Evolutionary conservation across 148 eudicot species (phyloP).

Genomic region (Fallopia convolvulus): DNA sequence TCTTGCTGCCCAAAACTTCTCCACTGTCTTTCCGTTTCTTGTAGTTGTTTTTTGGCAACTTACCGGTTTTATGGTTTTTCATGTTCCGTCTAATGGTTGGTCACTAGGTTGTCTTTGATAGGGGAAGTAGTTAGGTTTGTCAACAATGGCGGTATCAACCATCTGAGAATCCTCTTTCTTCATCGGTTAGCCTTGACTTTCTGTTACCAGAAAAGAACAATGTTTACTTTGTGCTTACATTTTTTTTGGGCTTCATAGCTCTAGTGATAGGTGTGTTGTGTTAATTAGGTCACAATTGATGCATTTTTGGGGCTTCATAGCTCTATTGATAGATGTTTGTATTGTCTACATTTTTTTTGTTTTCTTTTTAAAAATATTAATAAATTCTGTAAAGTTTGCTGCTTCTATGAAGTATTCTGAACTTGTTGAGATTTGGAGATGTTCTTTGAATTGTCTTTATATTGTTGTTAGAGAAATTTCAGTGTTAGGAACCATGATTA

Average conservation of each 20-base stretch:
- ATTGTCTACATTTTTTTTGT: neutral
- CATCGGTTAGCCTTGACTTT: neutral
- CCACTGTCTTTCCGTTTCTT: neutral
- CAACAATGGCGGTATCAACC: neutral
- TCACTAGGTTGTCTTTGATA: neutral
- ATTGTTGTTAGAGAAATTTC: slow-evolving; percentile 4
- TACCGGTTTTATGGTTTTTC: neutral
- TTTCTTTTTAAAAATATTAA: neutral
- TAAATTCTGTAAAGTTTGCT: neutral
- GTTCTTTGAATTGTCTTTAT: slow-evolving; percentile 15
- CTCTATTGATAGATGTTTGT: neutral
- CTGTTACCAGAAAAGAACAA: neutral
- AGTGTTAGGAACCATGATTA: neutral
- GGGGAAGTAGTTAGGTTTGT: neutral
- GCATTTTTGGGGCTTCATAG: neutral
- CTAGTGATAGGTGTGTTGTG: neutral
- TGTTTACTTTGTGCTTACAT: neutral
- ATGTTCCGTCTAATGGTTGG: neutral
- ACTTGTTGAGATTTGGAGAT: slow-evolving; percentile 9
- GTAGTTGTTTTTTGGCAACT: neutral
- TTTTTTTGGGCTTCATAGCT: neutral
- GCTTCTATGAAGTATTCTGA: slow-evolving; percentile 1
- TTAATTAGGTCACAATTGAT: neutral
- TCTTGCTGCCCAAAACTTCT: neutral
- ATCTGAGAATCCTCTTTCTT: neutral